phyloP scores from a whole-genome alignment of 352 stramenopile genomes.

The Phytophthora pluvialis region DNA sequence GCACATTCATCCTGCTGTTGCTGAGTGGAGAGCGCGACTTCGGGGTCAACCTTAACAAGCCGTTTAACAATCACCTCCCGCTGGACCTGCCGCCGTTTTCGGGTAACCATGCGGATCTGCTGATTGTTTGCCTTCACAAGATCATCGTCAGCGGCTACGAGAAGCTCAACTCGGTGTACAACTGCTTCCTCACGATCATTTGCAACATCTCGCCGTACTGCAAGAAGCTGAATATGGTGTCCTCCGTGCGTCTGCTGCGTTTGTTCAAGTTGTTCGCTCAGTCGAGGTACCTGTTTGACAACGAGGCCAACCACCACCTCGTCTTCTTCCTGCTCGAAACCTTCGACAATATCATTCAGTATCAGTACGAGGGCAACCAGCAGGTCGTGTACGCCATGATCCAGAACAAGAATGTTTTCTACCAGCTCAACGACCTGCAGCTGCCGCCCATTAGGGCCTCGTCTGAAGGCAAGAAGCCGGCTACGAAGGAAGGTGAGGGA shows the following conservation, averaged over 20 bases:
- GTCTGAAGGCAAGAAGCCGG: conserved; percentile 19
- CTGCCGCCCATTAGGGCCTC: conserved; percentile 84
- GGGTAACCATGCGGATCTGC: conserved; percentile 96
- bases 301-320: conserved; percentile 95
- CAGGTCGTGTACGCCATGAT: conserved; percentile 99
- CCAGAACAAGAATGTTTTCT: conserved; percentile 96
- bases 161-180: conserved; percentile 97
- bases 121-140: conserved; percentile 98
- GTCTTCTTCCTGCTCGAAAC: conserved; percentile 97
- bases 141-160: conserved; percentile 98
- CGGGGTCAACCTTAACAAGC: conserved; percentile 97
- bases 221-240: conserved; percentile 95
- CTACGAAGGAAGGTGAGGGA: conserved; percentile 26
- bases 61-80: conserved; percentile 94
- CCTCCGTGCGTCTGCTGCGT: conserved; percentile 95
- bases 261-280: conserved; percentile 98
- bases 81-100: conserved; percentile 95
- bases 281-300: conserved; percentile 93
- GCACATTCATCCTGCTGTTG: conserved; percentile 98
- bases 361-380: conserved; percentile 97
- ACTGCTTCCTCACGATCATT: conserved; percentile 99
- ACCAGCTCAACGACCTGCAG: conserved; percentile 89
- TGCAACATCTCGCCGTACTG: conserved; percentile 99
- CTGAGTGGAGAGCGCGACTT: conserved; percentile 97
- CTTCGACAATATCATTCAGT: conserved; percentile 99